A percentile compares a stretch with the other conserved stretches of the same genome.
These are phyloP conservation scores for Pezicula radicicola DNA, from an alignment of 2,329 filamentous ascomycete species.

Conservation along the genomic window DNA sequence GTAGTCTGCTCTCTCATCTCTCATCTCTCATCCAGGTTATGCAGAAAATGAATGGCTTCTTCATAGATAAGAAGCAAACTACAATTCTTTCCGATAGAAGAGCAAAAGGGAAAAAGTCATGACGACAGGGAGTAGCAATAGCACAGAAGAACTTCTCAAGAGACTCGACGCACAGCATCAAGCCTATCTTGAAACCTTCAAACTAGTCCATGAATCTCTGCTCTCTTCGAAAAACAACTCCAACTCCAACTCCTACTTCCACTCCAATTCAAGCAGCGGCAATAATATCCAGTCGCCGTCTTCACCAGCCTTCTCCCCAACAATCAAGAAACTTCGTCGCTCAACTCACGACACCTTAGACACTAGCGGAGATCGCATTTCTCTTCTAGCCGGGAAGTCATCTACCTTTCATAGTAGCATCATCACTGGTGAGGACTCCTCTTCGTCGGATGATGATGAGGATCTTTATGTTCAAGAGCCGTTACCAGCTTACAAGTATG, in stretches of 20 bases:
- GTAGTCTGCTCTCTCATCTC: no score
- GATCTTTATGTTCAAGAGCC: slow-evolving; percentile 35
- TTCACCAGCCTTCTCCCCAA: background rate
- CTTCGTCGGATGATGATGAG: slow-evolving; percentile 33
- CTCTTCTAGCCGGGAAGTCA: slow-evolving; percentile 3
- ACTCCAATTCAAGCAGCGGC: slow-evolving; percentile 1
- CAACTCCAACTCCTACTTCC: background rate
- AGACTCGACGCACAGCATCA: slow-evolving; percentile 22
- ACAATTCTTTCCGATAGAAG: no score
- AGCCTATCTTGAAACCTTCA: slow-evolving; percentile 21
- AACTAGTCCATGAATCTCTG: slow-evolving; percentile 20
- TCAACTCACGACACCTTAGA: slow-evolving; percentile 5
- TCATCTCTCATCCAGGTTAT: no score
- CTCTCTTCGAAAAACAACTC: slow-evolving; percentile 3
- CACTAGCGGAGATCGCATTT: slow-evolving; percentile 2
- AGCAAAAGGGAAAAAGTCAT: no score
- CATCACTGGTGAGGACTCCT: slow-evolving; percentile 30
- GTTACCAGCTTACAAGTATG: slow-evolving; percentile 34
- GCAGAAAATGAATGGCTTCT: no score
- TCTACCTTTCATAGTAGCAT: slow-evolving; percentile 15
- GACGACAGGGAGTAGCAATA: background rate
- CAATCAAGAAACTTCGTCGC: background rate
- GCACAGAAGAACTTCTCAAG: slow-evolving; percentile 19
- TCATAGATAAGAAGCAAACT: no score
- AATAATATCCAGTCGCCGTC: background rate